Base-by-base conservation (phyloP, 192 early-diverging fungal genomes). In the Radiomyces spectabilis region DNA sequence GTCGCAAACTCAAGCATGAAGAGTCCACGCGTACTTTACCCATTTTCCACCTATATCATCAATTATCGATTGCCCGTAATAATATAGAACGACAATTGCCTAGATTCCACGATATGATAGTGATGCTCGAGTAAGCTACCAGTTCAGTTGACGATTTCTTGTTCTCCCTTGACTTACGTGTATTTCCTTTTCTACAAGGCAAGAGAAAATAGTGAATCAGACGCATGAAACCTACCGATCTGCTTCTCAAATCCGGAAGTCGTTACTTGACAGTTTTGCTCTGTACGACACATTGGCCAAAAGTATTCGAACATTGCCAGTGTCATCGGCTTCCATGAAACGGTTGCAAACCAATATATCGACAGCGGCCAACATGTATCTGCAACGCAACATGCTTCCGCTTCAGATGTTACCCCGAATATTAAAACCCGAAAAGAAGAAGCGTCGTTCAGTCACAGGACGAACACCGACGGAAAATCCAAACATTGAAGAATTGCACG, bases 351-450 rank as follows among this genome's bases (percentile, higher is more conserved):
- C 51, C n/a, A 84, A 83, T 13, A 74, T 90, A 18, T 73, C 84
- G 12, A 66, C 73, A 12, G 73, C 77, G 2, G 80, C 83, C 3
- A 83, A 73, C 19, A 76, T 83, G 54, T 90, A 88, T 34, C 59
- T 90, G 35, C 88, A 90, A 60, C 76, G 76, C 25, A 83, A 84
- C 26, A 90, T 90, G 88, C 79, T 88, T 29, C 82, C 88, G 9
- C 69, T 90, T 18, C 79, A 79, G 7, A 79, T 88, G 56, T 61
- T 90, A 22, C 87, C 87, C 15, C 66, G 71, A 30, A 72, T 81
- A 0, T 60, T 85, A 42, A 77, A 77, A 33, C 51, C 55, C 2
- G 51, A 65, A 59, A 32, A 59, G 4, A 7, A 32, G 2, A 31
- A 16, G 24, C 30, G 31, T n/a, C 45, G 0, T 55, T n/a, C n/a